Evolutionary conservation across 2,329 filamentous ascomycete species (phyloP).

Genomic region (Mycosphaerella arachidis): DNA sequence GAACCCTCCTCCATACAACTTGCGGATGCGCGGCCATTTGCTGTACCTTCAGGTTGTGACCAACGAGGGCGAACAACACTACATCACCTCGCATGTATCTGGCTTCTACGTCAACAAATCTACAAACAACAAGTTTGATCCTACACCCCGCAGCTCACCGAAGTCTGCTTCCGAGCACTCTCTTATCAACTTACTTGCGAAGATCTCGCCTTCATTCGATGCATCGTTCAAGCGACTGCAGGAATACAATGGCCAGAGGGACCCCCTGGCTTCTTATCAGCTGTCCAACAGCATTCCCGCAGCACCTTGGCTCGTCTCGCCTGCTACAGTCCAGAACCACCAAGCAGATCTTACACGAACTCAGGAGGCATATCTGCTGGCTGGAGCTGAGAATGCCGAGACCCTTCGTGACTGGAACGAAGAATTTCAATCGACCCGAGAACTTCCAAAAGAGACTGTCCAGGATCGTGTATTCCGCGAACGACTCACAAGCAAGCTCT

Average conservation of each 20-base stretch:
- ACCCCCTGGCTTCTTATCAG: constrained; percentile 88
- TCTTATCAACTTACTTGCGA: constrained; percentile 70
- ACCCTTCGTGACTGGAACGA: constrained; percentile 98
- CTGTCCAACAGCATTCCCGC: constrained; percentile 92
- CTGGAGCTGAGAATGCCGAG: constrained; percentile 88
- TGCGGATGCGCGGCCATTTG: constrained; percentile 86
- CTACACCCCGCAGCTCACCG: constrained; percentile 70
- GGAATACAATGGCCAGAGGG: constrained; percentile 77
- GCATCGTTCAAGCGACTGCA: constrained; percentile 72
- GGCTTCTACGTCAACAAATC: constrained; percentile 98
- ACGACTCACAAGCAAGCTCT: constrained; percentile 87
- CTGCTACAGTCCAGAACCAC: constrained; percentile 63
- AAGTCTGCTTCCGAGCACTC: constrained; percentile 82
- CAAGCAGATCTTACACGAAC: constrained; percentile 79
- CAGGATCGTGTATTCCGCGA: constrained; percentile 96
- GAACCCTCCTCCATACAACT: constrained; percentile 91
- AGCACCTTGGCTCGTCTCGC: constrained; percentile 83
- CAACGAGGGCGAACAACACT: constrained; percentile 89
- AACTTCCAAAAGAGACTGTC: constrained; percentile 87
- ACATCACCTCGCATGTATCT: constrained; percentile 88
- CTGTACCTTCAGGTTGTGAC: constrained; percentile 86
- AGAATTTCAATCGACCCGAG: constrained; percentile 93
- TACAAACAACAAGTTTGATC: constrained; percentile 92
- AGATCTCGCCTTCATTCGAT: constrained; percentile 79
- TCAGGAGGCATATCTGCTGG: constrained; percentile 86